These are phyloP conservation scores for Euphorbia schlechtendalii DNA, from an alignment of 441 rosid species.

Conservation along the genomic window DNA sequence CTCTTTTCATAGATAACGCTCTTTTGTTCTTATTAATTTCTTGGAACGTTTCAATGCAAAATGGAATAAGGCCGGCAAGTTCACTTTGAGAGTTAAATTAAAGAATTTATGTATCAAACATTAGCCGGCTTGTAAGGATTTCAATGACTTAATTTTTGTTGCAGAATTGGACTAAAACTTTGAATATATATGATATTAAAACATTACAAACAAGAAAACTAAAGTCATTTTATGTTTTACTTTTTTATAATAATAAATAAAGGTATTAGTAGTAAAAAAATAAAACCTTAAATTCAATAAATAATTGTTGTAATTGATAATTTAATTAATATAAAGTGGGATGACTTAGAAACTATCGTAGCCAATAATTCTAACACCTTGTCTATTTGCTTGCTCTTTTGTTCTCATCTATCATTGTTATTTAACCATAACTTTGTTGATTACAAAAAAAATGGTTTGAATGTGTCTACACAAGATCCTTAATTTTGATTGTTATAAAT, in stretches of 20 bases:
- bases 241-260: too few species aligned
- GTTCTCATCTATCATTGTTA: too few species aligned
- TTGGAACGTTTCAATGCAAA: neutral
- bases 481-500: too few species aligned
- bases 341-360: slow-evolving; percentile 6
- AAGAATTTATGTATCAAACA: neutral
- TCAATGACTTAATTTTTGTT: too few species aligned
- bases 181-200: too few species aligned
- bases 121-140: slow-evolving; percentile 8
- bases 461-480: neutral
- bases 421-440: neutral
- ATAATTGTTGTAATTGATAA: neutral
- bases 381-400: neutral
- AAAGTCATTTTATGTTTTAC: too few species aligned
- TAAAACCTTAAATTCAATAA: neutral
- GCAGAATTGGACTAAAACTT: too few species aligned
- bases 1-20: neutral
- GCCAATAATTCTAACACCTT: neutral
- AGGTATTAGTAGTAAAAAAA: neutral
- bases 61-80: neutral
- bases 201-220: too few species aligned
- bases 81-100: neutral
- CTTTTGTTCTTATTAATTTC: neutral
- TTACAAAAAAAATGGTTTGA: neutral
- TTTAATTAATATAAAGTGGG: neutral